Conservation (phyloP, 768 basidiomycete species). For the Kwoniella newhampshirensis region DNA sequence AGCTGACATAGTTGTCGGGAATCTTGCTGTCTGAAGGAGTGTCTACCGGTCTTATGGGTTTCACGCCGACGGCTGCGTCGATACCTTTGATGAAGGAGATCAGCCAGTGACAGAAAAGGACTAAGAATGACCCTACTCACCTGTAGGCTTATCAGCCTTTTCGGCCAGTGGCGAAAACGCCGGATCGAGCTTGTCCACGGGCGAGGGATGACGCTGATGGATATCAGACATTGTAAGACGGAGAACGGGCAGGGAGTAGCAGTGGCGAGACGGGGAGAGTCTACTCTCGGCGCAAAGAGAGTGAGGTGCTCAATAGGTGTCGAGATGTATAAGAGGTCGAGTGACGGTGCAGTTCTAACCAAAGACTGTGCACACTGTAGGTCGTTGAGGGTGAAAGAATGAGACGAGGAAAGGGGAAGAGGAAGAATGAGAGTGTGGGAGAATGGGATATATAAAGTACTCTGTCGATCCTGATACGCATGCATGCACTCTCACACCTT, state of each 20-base stretch:
- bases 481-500: too few relatives aligned
- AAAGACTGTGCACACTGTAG: background rate
- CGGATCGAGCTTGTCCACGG: conserved; percentile 38
- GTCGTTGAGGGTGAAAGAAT: background rate
- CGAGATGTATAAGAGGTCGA: background rate
- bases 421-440: conserved; percentile 3
- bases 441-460: conserved; percentile 12
- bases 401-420: background rate
- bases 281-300: conserved; percentile 1
- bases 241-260: background rate
- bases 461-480: too few relatives aligned
- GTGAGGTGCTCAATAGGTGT: too few relatives aligned
- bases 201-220: conserved; percentile 26
- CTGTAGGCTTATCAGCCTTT: conserved; percentile 22
- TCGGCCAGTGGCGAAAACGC: conserved; percentile 42
- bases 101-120: background rate
- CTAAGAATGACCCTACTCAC: conserved; percentile 20
- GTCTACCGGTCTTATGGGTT: conserved; percentile 44
- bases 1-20: conserved; percentile 78
- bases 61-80: conserved; percentile 34
- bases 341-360: background rate
- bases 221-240: conserved; percentile 5
- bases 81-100: conserved; percentile 18
- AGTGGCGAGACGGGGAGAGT: conserved; percentile 1
- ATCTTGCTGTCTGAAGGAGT: conserved; percentile 56